Base-by-base conservation (phyloP, 768 basidiomycete species). In the Candolleomyces efflorescens region DNA sequence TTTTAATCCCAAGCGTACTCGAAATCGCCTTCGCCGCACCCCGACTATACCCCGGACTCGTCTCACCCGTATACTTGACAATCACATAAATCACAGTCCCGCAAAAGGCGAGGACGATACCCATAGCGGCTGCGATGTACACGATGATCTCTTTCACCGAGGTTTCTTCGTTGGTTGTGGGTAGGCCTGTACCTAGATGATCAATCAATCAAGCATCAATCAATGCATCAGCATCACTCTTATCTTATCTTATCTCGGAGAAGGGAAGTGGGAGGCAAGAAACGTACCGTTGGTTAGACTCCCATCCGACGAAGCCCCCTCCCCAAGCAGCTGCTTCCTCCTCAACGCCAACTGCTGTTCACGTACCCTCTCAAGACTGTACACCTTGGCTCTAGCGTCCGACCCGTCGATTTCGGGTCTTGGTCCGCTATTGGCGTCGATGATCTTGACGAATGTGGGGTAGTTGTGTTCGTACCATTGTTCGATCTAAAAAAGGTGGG, bases 401-500 rank as follows among this genome's bases (percentile, higher is more conserved):
- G 64, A 46, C 2, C 75, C 65, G 67, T 87, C 73, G 37, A 38
- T 20, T n/a, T 37, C 36, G n/a, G 51, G 26, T n/a, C 32, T 53
- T 3, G 49, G 49, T 3, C 51, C 51, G 36, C 23, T 39, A 32
- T 27, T 9, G 27, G 27, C 9, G 27, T 59, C 53, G 49, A 65
- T 48, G 58, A 60, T 50, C 20, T 70, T 69, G 45, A 99, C 82
- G 77, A 96, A 97, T 2, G 94, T 92, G 2, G 96, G 96, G 75
- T 92, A 99, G 71, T 95, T 80, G 63, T 87, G 89, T 71, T 98
- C 96, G 57, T 77, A 85, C 96, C 96, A 98, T 72, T 87, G 84
- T 65, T 98, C 95, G 69, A 98, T 92, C 92, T 87, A 65, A 5
- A 23, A 26, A 15, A 24, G n/a, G n/a, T n/a, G n/a, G n/a, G n/a